Percentiles rank a stretch among this genome's conserved stretches.
Evolutionary conservation across 2,329 filamentous ascomycete genomes (phyloP).

Genomic region (Epichloe hybrida): DNA sequence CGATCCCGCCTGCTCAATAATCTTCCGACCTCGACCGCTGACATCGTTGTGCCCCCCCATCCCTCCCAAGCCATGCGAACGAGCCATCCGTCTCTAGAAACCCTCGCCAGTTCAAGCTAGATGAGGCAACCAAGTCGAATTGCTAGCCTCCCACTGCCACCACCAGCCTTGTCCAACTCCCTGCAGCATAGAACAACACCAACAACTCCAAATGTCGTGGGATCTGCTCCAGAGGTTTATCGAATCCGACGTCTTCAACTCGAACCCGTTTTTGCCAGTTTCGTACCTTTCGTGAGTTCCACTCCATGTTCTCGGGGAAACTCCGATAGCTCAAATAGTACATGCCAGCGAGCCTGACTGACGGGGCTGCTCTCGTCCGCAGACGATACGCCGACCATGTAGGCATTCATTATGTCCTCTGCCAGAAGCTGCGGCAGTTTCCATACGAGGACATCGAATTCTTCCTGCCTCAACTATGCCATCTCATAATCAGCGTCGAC

Average conservation of each 20-base stretch:
- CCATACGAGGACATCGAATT: conserved; percentile 87
- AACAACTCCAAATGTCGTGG: conserved; percentile 53
- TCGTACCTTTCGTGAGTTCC: conserved; percentile 70
- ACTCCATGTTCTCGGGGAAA: neutral
- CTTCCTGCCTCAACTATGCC: conserved; percentile 78
- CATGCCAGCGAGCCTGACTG: neutral
- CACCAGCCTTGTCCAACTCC: conserved; percentile 1
- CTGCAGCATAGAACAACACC: neutral
- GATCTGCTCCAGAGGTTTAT: conserved; percentile 82
- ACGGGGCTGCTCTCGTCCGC: conserved; percentile 5
- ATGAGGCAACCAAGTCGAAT: conserved; percentile 10
- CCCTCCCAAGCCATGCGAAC: conserved; percentile 13
- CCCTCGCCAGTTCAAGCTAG: conserved; percentile 8
- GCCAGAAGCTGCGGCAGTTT: conserved; percentile 78
- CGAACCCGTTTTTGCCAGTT: conserved; percentile 76
- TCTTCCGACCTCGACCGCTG: neutral
- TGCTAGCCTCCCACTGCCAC: conserved; percentile 1
- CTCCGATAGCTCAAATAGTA: neutral
- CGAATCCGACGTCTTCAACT: conserved; percentile 88
- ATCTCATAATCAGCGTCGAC: conserved; percentile 76
- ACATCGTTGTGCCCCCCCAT: neutral
- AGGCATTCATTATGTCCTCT: conserved; percentile 79
- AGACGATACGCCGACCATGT: conserved; percentile 84
- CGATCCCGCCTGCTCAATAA: neutral
- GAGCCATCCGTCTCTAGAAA: conserved; percentile 7